Percentiles rank a stretch among this genome's conserved stretches.
These are phyloP conservation scores for Pyrenophora graminea DNA, from an alignment of 2,329 filamentous ascomycete species.

Conservation along the genomic window DNA sequence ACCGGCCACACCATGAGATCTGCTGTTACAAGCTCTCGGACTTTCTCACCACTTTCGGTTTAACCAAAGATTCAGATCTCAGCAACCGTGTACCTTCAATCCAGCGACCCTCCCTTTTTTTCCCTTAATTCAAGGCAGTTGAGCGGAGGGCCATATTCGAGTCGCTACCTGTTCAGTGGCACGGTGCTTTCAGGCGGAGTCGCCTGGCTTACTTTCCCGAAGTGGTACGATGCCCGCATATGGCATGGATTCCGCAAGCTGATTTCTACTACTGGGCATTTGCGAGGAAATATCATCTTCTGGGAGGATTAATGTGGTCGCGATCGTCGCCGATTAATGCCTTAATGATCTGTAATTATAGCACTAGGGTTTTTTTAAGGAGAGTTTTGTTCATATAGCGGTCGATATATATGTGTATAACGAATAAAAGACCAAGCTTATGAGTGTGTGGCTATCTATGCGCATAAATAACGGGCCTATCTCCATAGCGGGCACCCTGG, in stretches of 20 bases:
- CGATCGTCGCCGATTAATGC: slow-evolving; percentile 34
- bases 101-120: neutral
- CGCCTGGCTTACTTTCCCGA: slow-evolving; percentile 16
- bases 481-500: neutral
- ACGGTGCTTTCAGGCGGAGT: slow-evolving; percentile 30
- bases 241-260: slow-evolving; percentile 30
- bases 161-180: slow-evolving; percentile 15
- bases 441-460: slow-evolving; percentile 18
- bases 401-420: slow-evolving; percentile 22
- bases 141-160: neutral
- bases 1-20: slow-evolving; percentile 16
- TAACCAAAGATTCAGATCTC: slow-evolving; percentile 9
- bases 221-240: slow-evolving; percentile 38
- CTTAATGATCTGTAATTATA: slow-evolving; percentile 21
- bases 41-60: slow-evolving; percentile 10
- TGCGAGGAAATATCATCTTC: slow-evolving; percentile 20
- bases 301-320: slow-evolving; percentile 19
- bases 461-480: slow-evolving; percentile 2
- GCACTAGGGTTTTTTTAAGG: slow-evolving; percentile 16
- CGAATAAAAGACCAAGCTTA: slow-evolving; percentile 24
- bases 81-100: slow-evolving; percentile 2
- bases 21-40: slow-evolving; percentile 6
- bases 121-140: slow-evolving; percentile 1
- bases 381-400: slow-evolving; percentile 22
- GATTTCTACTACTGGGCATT: slow-evolving; percentile 36